Conservation (phyloP, 2,329 filamentous ascomycete species). For the Cladosporium sp. region DNA sequence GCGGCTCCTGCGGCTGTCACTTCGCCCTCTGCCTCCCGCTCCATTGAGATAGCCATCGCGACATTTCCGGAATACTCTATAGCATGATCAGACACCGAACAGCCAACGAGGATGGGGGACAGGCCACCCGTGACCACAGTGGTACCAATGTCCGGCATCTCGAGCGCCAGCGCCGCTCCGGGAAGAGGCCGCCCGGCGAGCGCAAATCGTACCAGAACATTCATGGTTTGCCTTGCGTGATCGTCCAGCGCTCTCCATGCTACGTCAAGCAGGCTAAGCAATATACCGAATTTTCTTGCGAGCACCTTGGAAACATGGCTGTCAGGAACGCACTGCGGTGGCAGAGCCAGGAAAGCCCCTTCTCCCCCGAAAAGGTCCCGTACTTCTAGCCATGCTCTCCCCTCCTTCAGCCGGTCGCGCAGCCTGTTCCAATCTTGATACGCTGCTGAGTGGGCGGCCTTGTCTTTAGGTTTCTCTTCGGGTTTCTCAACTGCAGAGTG, state of each 20-base stretch:
- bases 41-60: no score
- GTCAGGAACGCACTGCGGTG: slow-evolving; percentile 5
- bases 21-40: neutral
- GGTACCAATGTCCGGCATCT: neutral
- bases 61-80: no score
- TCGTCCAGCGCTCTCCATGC: neutral
- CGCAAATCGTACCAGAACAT: neutral
- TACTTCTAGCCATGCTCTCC: neutral
- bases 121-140: neutral
- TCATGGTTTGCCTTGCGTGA: neutral
- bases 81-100: neutral
- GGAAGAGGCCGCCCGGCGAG: neutral
- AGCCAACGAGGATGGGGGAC: neutral
- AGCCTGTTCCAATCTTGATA: neutral
- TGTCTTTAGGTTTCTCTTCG: no score
- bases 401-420: neutral
- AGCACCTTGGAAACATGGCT: neutral
- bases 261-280: neutral
- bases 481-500: neutral
- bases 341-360: slow-evolving; percentile 1
- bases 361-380: neutral
- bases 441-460: neutral
- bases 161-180: neutral
- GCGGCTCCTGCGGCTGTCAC: no score
- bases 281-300: neutral